Percentiles rank a stretch among this genome's conserved stretches.
phyloP scores from a whole-genome alignment of 768 basidiomycete genomes.

The Leccinum variicolor region DNA sequence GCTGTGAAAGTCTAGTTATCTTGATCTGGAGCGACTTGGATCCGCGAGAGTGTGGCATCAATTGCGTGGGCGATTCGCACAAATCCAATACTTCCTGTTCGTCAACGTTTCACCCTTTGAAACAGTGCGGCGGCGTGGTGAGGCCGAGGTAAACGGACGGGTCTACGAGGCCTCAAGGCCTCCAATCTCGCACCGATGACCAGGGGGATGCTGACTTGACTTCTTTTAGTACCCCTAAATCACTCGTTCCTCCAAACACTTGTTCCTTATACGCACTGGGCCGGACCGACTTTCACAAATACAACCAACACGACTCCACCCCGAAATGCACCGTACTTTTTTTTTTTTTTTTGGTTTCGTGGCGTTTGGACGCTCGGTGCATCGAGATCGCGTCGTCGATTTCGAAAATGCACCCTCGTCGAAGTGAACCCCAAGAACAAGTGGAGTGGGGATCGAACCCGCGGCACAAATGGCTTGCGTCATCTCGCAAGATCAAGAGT shows the following conservation, averaged over 20 bases:
- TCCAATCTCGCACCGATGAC: background rate
- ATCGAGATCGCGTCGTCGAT: background rate
- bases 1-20: background rate
- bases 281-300: background rate
- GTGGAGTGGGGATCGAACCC: background rate
- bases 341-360: background rate
- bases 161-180: background rate
- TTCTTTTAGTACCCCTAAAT: background rate
- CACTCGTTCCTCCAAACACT: background rate
- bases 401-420: slow-evolving; percentile 3
- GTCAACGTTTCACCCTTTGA: background rate
- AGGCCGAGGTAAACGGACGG: background rate
- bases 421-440: background rate
- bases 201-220: background rate
- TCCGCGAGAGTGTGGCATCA: background rate
- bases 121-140: background rate
- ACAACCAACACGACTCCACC: background rate
- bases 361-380: background rate
- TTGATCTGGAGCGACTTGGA: background rate
- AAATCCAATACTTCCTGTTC: background rate
- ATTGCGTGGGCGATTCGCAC: background rate
- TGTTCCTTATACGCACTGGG: background rate
- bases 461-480: background rate
- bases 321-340: background rate
- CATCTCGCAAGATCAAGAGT: background rate